These are phyloP conservation scores for Emergomyces orientalis DNA, from an alignment of 2,329 filamentous ascomycete genomes.

Conservation along the genomic window DNA sequence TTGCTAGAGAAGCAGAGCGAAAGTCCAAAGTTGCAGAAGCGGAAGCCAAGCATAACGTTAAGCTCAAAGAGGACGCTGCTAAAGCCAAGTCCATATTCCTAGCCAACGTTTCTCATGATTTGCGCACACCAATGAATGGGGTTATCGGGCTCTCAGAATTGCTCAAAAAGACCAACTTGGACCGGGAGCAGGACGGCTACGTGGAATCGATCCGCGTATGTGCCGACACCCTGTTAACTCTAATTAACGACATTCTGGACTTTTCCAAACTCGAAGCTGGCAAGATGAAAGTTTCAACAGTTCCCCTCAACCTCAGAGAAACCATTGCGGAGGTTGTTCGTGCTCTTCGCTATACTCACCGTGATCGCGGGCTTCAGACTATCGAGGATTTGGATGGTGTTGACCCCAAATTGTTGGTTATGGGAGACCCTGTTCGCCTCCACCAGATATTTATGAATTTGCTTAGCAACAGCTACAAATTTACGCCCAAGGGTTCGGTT, in stretches of 20 bases:
- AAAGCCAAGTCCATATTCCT: slow-evolving; percentile 88
- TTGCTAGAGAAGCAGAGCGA: slow-evolving; percentile 53
- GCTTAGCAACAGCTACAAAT: slow-evolving; percentile 88
- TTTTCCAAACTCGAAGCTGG: slow-evolving; percentile 80
- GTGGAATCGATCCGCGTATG: slow-evolving; percentile 57
- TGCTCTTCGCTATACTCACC: slow-evolving; percentile 54
- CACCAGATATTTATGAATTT: slow-evolving; percentile 73
- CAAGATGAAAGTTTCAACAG: slow-evolving; percentile 80
- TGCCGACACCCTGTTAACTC: slow-evolving; percentile 65
- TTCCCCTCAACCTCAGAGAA: slow-evolving; percentile 65
- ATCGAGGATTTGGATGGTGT: slow-evolving; percentile 55
- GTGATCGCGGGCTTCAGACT: slow-evolving; percentile 51
- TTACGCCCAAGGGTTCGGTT: slow-evolving; percentile 77
- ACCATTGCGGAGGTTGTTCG: slow-evolving; percentile 57
- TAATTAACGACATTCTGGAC: slow-evolving; percentile 86
- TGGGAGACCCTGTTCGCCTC: slow-evolving; percentile 75
- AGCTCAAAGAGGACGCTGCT: slow-evolving; percentile 57
- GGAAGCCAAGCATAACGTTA: slow-evolving; percentile 55
- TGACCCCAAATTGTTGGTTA: slow-evolving; percentile 54
- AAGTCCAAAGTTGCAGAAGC: slow-evolving; percentile 58
- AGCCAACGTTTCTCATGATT: slow-evolving; percentile 78
- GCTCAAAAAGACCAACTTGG: slow-evolving; percentile 48
- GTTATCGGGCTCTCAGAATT: slow-evolving; percentile 69
- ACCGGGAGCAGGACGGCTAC: slow-evolving; percentile 51
- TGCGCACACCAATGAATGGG: slow-evolving; percentile 91